Percentiles rank a stretch among this genome's conserved stretches.
Evolutionary conservation across 2,329 filamentous ascomycete species (phyloP).

Genomic region (Aureobasidium pullulans): DNA sequence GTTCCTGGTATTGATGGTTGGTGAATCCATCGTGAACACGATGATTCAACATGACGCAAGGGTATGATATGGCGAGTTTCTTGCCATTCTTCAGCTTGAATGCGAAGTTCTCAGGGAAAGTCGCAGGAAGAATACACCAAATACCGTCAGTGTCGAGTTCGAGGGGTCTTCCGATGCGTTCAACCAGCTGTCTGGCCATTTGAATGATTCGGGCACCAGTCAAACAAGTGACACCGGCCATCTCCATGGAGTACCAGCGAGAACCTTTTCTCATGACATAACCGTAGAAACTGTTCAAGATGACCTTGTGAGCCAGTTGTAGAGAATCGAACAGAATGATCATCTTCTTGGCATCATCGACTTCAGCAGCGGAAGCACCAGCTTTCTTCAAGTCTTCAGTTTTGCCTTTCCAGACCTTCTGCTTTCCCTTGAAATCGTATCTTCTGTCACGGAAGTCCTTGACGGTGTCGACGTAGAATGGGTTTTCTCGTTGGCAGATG

Average conservation of each 20-base stretch:
- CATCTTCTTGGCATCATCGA: constrained; percentile 98
- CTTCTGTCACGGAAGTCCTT: constrained; percentile 92
- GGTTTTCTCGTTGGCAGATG: constrained; percentile 96
- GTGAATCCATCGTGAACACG: constrained; percentile 91
- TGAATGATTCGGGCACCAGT: constrained; percentile 97
- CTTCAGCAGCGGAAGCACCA: constrained; percentile 65
- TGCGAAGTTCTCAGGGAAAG: constrained; percentile 90
- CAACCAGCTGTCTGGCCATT: constrained; percentile 85
- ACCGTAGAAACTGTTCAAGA: constrained; percentile 97
- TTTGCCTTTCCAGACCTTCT: constrained; percentile 98
- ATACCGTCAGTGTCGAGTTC: constrained; percentile 98
- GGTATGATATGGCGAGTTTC: constrained; percentile 93
- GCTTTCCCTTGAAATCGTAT: constrained; percentile 97
- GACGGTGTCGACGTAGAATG: constrained; percentile 96
- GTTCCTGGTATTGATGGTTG: constrained; percentile 92
- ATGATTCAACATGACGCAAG: constrained; percentile 98
- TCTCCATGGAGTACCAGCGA: constrained; percentile 98
- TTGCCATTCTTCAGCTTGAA: constrained; percentile 95
- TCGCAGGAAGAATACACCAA: constrained; percentile 96
- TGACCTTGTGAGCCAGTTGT: constrained; percentile 96
- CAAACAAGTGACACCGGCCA: constrained; percentile 96
- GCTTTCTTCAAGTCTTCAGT: constrained; percentile 77
- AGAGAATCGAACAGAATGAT: constrained; percentile 91
- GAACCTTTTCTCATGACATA: constrained; percentile 99
- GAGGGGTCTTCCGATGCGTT: constrained; percentile 83